Conservation (phyloP, 2,329 filamentous ascomycete genomes). For the Fusarium sarcochroum region DNA sequence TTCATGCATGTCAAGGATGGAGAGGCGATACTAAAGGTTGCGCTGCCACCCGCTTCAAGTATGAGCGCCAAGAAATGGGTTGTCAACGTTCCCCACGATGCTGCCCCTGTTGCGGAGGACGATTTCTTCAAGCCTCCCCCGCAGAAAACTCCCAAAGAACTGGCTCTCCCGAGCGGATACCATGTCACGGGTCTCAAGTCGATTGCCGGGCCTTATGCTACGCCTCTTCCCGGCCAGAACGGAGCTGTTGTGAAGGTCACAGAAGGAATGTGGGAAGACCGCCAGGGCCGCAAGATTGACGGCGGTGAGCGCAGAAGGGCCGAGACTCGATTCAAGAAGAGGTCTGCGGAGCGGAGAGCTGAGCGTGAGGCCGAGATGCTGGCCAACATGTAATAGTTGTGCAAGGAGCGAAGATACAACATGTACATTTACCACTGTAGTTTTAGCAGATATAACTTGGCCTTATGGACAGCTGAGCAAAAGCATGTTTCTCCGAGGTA, state of each 20-base stretch:
- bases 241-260: slow-evolving; percentile 78
- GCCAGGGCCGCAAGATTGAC: slow-evolving; percentile 90
- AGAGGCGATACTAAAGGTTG: slow-evolving; percentile 65
- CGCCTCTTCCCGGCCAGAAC: slow-evolving; percentile 72
- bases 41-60: slow-evolving; percentile 56
- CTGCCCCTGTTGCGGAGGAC: slow-evolving; percentile 57
- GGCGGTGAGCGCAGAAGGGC: slow-evolving; percentile 93
- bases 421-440: slow-evolving; percentile 51
- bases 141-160: slow-evolving; percentile 27
- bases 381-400: slow-evolving; percentile 50
- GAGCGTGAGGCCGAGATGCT: slow-evolving; percentile 62
- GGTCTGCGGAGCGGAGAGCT: slow-evolving; percentile 83
- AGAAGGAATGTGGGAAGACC: slow-evolving; percentile 95
- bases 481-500: slow-evolving; percentile 25
- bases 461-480: slow-evolving; percentile 35
- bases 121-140: slow-evolving; percentile 47
- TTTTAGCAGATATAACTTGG: slow-evolving; percentile 46
- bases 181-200: slow-evolving; percentile 76
- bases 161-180: slow-evolving; percentile 62
- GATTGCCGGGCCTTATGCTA: slow-evolving; percentile 82
- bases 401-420: slow-evolving; percentile 34
- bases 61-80: slow-evolving; percentile 65
- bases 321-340: slow-evolving; percentile 88
- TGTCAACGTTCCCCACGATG: slow-evolving; percentile 67
- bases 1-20: slow-evolving; percentile 77